Conservation (phyloP, 106 monocot species). For the Dioscorea dumetorum region DNA sequence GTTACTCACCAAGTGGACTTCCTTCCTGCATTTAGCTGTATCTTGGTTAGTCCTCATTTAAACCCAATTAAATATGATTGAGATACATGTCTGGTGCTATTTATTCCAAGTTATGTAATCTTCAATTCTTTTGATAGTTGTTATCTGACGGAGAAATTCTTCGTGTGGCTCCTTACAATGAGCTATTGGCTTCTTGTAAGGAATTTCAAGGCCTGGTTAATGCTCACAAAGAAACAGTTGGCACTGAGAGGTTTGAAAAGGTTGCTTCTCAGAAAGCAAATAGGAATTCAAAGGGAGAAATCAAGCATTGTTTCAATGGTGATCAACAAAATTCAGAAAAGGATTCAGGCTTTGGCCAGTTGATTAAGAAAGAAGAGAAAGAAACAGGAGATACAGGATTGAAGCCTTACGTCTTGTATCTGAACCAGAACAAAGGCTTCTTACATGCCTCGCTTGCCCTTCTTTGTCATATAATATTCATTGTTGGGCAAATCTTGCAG, state of each 20-base stretch:
- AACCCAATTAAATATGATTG: not conserved
- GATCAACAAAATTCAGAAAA: slow-evolving; percentile 11
- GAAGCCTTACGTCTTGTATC: slow-evolving; percentile 73
- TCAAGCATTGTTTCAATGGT: not conserved
- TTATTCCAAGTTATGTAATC: not conserved
- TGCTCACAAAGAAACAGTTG: slow-evolving; percentile 69
- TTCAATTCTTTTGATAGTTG: slow-evolving; percentile 36
- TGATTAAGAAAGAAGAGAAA: slow-evolving; percentile 94
- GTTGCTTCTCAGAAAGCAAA: slow-evolving; percentile 12
- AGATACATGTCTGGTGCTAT: not conserved
- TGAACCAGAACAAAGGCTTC: slow-evolving; percentile 79
- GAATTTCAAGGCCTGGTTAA: slow-evolving; percentile 77
- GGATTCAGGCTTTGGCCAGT: slow-evolving; percentile 30
- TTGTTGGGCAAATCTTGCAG: slow-evolving; percentile 74
- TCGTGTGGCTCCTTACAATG: slow-evolving; percentile 44
- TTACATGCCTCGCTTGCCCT: slow-evolving; percentile 33
- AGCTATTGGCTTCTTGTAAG: slow-evolving; percentile 46
- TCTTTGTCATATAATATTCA: slow-evolving; percentile 56
- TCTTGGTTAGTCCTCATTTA: slow-evolving; percentile 45
- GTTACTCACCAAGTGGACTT: slow-evolving; percentile 99
- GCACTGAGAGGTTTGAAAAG: slow-evolving; percentile 19
- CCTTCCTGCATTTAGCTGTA: slow-evolving; percentile 68
- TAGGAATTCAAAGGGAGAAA: slow-evolving; percentile 20
- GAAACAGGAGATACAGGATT: slow-evolving; percentile 71
- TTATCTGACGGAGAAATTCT: slow-evolving; percentile 79